Base-by-base conservation (phyloP, 2,329 filamentous ascomycete species). In the Pseudocercospora fuligena region DNA sequence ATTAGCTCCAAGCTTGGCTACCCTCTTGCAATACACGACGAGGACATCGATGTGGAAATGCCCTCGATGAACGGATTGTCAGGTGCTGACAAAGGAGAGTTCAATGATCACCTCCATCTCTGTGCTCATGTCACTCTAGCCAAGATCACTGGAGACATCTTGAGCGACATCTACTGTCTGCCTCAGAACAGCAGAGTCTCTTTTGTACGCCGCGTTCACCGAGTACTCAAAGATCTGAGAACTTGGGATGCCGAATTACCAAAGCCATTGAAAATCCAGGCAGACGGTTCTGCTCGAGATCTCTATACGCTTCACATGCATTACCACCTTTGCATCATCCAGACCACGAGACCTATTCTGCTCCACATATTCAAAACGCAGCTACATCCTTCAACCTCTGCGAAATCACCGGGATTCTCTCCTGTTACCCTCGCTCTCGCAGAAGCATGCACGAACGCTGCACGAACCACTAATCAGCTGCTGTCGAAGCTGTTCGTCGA, bases 401-500 rank as follows among this genome's bases (percentile, higher is more conserved):
- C 51, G 21, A 70, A 67, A 21, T 66, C 69, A 16, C 49, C 72
- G 54, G 53, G 70, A 0, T 72, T 75, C 33, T 77, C 76, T 4
- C 73, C 73, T 2, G 76, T 73, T 51, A 75, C 75, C 1, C 68
- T 75, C 11, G 75, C 75, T 12, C 70, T 78, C 3, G 72, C 72
- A 43, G 77, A 78, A 56, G 81, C 83, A 0, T 84, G 83, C 61
- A 78, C 83, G 0, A 77, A 80, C 25, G 82, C 81, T 12, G 81
- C 83, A 0, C 76, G 80, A 0, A 80, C 84, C 33, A 83, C 82
- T 0, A 79, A 78, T 46, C 77, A 78, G 0, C 74, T 85, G 0
- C 73, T 85, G 0, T 80, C 78, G 1, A 79, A 83, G 5, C 77
- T 78, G 19, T 85, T 83, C 80, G 79, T 84, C 3, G 79, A 82